Evolutionary conservation across 2,329 filamentous ascomycete genomes (phyloP).

Genomic region (Clonostachys rhizophaga): DNA sequence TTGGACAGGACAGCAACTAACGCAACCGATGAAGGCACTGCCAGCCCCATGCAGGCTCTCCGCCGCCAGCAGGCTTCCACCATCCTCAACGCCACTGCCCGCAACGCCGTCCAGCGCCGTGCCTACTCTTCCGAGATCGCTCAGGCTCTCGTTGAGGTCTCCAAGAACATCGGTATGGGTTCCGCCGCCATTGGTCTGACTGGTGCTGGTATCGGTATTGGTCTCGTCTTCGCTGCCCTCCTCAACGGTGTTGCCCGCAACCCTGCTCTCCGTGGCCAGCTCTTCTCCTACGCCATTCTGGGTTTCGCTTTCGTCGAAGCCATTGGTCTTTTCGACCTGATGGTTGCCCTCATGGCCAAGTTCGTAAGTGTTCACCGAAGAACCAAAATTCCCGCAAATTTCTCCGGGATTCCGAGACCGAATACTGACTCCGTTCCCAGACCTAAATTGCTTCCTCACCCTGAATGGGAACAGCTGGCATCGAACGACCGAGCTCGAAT

Average conservation of each 20-base stretch:
- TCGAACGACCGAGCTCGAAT: conserved; percentile 26
- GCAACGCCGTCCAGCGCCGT: conserved; percentile 62
- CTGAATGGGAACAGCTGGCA: conserved; percentile 23
- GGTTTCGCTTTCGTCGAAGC: conserved; percentile 94
- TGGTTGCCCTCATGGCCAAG: conserved; percentile 93
- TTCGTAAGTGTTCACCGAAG: conserved; percentile 52
- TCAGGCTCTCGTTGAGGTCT: conserved; percentile 84
- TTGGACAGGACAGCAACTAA: conserved; percentile 1
- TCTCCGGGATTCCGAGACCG: background rate
- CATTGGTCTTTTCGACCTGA: conserved; percentile 84
- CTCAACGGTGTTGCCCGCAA: conserved; percentile 89
- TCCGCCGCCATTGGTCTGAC: conserved; percentile 87
- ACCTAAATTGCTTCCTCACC: conserved; percentile 25
- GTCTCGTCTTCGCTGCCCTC: conserved; percentile 88
- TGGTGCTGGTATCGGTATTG: conserved; percentile 92
- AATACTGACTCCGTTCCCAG: conserved; percentile 11
- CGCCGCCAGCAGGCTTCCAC: conserved; percentile 68
- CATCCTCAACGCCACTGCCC: conserved; percentile 62
- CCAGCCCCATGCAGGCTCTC: conserved; percentile 65
- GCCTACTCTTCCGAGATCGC: conserved; percentile 86
- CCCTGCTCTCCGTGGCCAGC: conserved; percentile 89
- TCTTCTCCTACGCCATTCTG: conserved; percentile 94
- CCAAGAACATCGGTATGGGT: conserved; percentile 88
- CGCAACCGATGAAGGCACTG: conserved; percentile 36
- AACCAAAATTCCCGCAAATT: background rate